Evolutionary conservation across 352 stramenopile species (phyloP).

Genomic region (Stephanocyclus meneghinianus): DNA sequence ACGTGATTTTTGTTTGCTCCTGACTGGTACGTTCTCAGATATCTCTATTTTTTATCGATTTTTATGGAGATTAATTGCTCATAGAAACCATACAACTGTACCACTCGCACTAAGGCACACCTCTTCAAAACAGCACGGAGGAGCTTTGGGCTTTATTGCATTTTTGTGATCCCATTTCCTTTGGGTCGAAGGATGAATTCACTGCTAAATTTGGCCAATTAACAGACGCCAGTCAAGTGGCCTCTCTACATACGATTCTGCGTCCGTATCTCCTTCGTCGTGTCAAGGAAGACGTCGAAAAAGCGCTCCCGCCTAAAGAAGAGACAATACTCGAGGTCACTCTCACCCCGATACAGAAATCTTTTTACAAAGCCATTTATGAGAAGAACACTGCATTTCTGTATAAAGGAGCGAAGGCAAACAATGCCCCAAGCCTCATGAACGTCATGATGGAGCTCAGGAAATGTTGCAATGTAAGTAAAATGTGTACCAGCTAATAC

Average conservation of each 20-base stretch:
- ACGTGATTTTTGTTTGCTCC: constrained; percentile 87
- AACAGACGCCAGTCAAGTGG: constrained; percentile 89
- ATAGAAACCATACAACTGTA: no score
- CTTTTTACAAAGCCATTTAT: constrained; percentile 89
- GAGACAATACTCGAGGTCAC: constrained; percentile 98
- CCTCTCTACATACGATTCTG: constrained; percentile 91
- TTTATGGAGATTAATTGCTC: no score
- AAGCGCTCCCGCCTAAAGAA: constrained; percentile 96
- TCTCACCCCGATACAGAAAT: constrained; percentile 97
- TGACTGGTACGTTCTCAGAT: constrained; percentile 94
- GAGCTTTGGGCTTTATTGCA: constrained; percentile 97
- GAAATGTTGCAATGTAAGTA: constrained; percentile 93
- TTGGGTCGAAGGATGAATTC: constrained; percentile 91
- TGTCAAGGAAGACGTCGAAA: constrained; percentile 99
- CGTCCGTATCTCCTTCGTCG: constrained; percentile 93
- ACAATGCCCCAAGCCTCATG: constrained; percentile 87
- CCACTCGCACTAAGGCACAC: constrained; percentile 82
- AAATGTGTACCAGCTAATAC: not conserved
- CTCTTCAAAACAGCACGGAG: constrained; percentile 96
- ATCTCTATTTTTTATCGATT: not conserved
- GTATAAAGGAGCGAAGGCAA: constrained; percentile 79
- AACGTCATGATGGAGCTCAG: constrained; percentile 99
- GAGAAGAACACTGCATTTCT: constrained; percentile 82
- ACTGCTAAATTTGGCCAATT: constrained; percentile 87
- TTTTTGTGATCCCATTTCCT: constrained; percentile 92